Percentiles rank a stretch among this genome's conserved stretches.
Evolutionary conservation across 176 grass and related monocot genomes (phyloP).

Genomic region (Musa troglodytarum): DNA sequence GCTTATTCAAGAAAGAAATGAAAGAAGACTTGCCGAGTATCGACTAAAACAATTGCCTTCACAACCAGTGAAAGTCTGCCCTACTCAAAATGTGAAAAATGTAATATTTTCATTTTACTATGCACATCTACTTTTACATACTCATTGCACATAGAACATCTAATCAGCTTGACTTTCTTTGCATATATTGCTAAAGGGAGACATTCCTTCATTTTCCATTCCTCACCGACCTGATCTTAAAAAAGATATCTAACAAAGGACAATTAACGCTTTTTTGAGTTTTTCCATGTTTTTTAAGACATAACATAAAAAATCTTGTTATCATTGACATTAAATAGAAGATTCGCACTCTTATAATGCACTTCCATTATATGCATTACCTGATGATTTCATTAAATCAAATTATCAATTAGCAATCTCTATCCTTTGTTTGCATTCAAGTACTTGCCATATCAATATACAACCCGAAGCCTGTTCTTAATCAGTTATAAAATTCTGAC

Average conservation of each 20-base stretch:
- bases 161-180: no score
- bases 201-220: no score
- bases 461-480: background rate
- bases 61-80: slow-evolving; percentile 20
- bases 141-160: no score
- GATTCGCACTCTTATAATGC: background rate
- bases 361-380: background rate
- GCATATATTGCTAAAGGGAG: no score
- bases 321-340: background rate
- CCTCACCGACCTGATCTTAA: no score
- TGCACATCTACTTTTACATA: no score
- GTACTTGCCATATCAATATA: background rate
- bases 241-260: background rate
- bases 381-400: background rate
- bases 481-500: background rate
- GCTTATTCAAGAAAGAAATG: slow-evolving; percentile 95
- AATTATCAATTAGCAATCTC: background rate
- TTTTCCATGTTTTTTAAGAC: background rate
- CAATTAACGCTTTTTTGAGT: background rate
- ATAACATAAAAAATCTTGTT: background rate
- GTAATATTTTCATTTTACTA: background rate
- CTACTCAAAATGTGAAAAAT: slow-evolving; percentile 22
- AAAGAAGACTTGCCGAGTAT: slow-evolving; percentile 77
- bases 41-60: slow-evolving; percentile 42
- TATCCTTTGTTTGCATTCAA: no score